Evolutionary conservation across 2,329 filamentous ascomycete genomes (phyloP).

Genomic region (Orbilia oligospora): DNA sequence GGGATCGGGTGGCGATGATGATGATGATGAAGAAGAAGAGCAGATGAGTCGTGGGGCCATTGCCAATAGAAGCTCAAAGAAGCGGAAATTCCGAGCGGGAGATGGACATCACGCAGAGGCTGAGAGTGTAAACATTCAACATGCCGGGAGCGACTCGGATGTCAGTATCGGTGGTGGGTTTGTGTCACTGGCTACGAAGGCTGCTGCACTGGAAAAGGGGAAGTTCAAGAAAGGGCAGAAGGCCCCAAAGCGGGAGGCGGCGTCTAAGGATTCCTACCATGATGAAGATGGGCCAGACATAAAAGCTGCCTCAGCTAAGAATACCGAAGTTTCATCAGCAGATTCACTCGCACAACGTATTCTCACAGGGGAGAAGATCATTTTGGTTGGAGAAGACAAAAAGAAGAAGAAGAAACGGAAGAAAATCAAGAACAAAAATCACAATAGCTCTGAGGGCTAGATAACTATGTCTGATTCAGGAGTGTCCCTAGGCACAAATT

Average conservation of each 20-base stretch:
- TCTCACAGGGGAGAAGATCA: conserved; percentile 9
- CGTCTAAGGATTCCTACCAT: not conserved
- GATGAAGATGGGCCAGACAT: not conserved
- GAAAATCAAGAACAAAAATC: not conserved
- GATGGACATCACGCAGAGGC: conserved; percentile 35
- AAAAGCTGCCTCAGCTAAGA: not conserved
- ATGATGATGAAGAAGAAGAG: conserved; percentile 40
- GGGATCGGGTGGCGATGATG: conserved; percentile 15
- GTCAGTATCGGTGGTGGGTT: conserved; percentile 21
- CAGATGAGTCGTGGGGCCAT: conserved; percentile 19
- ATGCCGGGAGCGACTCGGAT: conserved; percentile 7
- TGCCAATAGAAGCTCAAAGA: conserved; percentile 28
- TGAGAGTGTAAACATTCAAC: not conserved
- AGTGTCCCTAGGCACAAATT: no score
- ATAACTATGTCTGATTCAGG: not conserved
- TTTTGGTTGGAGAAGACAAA: conserved; percentile 13
- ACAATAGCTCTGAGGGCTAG: not conserved
- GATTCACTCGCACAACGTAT: not conserved
- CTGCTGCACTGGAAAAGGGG: conserved; percentile 59
- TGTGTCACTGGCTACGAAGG: conserved; percentile 13
- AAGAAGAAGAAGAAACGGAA: conserved; percentile 18
- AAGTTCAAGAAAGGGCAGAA: conserved; percentile 29
- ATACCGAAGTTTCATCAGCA: not conserved
- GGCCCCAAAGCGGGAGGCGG: not conserved
- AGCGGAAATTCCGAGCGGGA: conserved; percentile 2